Conservation (phyloP, 805 yeast genomes). For the Pichia phayaonensis region DNA sequence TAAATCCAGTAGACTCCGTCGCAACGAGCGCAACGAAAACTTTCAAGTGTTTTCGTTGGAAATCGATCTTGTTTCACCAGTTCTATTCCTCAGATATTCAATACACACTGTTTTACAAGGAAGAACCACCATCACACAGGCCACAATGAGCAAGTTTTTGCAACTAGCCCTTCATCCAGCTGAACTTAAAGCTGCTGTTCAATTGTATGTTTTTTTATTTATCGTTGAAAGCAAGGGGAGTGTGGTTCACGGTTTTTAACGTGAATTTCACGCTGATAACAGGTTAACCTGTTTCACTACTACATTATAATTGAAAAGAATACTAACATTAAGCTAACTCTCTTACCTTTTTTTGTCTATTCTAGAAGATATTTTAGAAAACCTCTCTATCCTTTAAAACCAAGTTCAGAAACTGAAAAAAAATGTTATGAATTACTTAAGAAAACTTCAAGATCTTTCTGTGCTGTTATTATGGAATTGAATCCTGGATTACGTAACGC, state of each 20-base stretch:
- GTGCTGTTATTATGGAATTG: conserved; percentile 86
- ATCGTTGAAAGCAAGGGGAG: neutral
- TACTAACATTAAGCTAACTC: neutral
- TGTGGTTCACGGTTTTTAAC: neutral
- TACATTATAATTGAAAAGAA: neutral
- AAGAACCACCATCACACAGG: neutral
- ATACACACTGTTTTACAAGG: neutral
- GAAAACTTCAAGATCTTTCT: conserved; percentile 82
- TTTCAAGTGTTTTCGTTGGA: neutral
- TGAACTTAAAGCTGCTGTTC: conserved; percentile 63
- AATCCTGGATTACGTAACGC: conserved; percentile 83
- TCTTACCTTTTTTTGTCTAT: neutral
- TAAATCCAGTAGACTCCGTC: neutral
- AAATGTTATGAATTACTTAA: conserved; percentile 63
- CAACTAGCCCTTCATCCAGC: conserved; percentile 61
- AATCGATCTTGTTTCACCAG: neutral
- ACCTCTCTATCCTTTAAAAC: conserved; percentile 43
- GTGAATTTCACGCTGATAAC: too few relatives aligned
- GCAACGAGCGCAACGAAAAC: neutral
- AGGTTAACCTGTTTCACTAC: too few relatives aligned
- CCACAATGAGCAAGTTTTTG: conserved; percentile 32
- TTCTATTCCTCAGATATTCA: neutral
- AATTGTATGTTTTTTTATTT: conserved; percentile 32
- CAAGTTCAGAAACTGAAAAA: conserved; percentile 35
- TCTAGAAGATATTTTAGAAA: conserved; percentile 40